Base-by-base conservation (phyloP, 2,329 filamentous ascomycete genomes). In the Nothophoma quercina region DNA sequence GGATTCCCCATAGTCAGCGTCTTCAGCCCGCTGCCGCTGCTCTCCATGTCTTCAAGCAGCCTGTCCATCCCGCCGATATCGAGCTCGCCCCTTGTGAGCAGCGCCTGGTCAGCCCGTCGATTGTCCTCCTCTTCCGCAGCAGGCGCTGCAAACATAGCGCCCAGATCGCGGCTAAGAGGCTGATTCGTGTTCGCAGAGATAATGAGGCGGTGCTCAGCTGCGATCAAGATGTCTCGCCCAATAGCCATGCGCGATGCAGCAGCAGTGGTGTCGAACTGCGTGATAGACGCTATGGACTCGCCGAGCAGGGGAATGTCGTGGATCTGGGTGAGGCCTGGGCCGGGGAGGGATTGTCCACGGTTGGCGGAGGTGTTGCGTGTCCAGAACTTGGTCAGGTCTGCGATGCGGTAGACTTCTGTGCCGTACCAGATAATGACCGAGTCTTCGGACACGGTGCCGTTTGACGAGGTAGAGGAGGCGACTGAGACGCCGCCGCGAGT, bases 21-120 rank as follows among this genome's bases (percentile, higher is more conserved):
- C 45, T 61, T 64, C 16, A 63, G 52, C 4, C 54, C 58, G 16
- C 30, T 52, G 19, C 60, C 64, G 44, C 61, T 64, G 23, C 58
- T 59, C 29, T 71, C 69, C 67, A 74, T 72, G 25, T 60, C 60
- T 4, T 73, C 70, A 1, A 82, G 73, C 58, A 81, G 60, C 40
- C 78, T 69, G 49, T 80, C 76, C 72, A 81, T 77, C 7, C 78
- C 78, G 25, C 76, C 77, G 13, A 81, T 62, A 55, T 80, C 79
- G 7, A 81, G 74, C 51, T 78, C 76, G 16, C 77, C 77, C 9
- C 70, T 68, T 33, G 74, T 70, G 7, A 81, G 71, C 48, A 81
- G 68, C 1, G 71, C 68, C 60, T 77, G 76, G 48, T 81, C 79
- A n/a, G 63, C 59, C 26, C 56, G 58, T 30, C 60, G 63, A 12